Base-by-base conservation (phyloP, 2,329 filamentous ascomycete genomes). In the Chrysoporthe puriensis region DNA sequence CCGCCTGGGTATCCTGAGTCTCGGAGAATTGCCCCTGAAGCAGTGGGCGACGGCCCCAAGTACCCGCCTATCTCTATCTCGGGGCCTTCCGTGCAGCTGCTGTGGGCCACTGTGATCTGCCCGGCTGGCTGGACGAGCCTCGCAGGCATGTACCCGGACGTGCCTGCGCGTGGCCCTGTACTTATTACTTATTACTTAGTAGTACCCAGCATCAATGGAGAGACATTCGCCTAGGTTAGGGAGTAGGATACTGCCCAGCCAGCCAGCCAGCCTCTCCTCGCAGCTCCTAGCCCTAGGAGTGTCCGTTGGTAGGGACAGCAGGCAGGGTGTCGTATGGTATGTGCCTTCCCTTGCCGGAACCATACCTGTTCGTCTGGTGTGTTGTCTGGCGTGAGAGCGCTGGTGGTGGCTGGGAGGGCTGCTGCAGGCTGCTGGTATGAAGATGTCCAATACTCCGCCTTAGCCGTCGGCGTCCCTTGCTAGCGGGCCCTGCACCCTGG, bases 61-160 rank as follows among this genome's bases (percentile, higher is more conserved):
- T 54, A 32, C 11, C 50, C 36, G 1, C 26, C 26, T 26, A 26
- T 26, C 21, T 32, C 50, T 54, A 54, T 32, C 21, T 6, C 50
- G 50, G 50, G 50, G 11, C 50, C 21, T 54, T 21, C 50, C 50
- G 32, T 54, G 50, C 50, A 54, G 50, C 26, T 16, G 50, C 50
- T 54, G 50, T 54, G 50, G 50, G 50, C 16, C 50, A 54, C 50
- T 54, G 50, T 32, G 50, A 54, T 54, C 50, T 54, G 9, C 50
- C 16, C 26, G 26, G 26, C 50, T 40, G 11, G 50, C 50, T 32
- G 21, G 26, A 26, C 26, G 26, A 54, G 26, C 50, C 4, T n/a
- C 9, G 14, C 50, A 54, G 21, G 50, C 26, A 54, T 54, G 50
- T 32, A 54, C 50, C 26, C 21, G 32, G 48, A 26, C 26, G 26